phyloP scores from a whole-genome alignment of 1,139 yeast species.

The Hanseniaspora gamundiae region DNA sequence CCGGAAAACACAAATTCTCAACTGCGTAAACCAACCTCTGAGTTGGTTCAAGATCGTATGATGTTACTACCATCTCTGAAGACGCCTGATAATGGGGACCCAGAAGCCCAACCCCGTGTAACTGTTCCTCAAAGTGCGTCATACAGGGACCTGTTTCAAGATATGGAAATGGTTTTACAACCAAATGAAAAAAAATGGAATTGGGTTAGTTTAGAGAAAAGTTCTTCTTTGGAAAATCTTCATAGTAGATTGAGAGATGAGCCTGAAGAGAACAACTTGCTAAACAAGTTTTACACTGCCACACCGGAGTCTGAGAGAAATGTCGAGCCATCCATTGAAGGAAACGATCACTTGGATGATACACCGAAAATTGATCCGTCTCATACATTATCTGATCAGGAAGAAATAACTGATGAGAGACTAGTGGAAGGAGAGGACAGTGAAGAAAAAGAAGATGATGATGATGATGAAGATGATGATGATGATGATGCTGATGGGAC shows the following conservation, averaged over 20 bases:
- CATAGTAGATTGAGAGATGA: too few species aligned
- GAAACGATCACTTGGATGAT: neutral
- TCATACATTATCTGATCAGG: too few species aligned
- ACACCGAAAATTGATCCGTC: neutral
- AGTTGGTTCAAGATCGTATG: too few species aligned
- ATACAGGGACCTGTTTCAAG: conserved; percentile 19
- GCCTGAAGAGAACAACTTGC: too few species aligned
- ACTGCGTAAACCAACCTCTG: neutral
- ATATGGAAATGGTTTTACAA: conserved; percentile 22
- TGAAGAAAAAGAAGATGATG: neutral
- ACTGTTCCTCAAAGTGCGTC: conserved; percentile 15
- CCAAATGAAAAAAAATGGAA: conserved; percentile 21
- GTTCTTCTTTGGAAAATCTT: neutral
- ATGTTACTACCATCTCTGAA: too few species aligned
- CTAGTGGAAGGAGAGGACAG: neutral
- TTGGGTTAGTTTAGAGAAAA: conserved; percentile 12
- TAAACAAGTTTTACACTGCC: too few species aligned
- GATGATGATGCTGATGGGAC: neutral
- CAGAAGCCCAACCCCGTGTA: too few species aligned
- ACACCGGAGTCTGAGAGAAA: too few species aligned
- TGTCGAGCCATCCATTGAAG: neutral
- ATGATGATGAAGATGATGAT: neutral
- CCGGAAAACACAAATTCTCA: neutral
- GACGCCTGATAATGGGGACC: too few species aligned
- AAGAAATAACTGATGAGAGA: too few species aligned